Evolutionary conservation across 192 early-diverging fungal species (phyloP).

Genomic region (Coemansia sp.): DNA sequence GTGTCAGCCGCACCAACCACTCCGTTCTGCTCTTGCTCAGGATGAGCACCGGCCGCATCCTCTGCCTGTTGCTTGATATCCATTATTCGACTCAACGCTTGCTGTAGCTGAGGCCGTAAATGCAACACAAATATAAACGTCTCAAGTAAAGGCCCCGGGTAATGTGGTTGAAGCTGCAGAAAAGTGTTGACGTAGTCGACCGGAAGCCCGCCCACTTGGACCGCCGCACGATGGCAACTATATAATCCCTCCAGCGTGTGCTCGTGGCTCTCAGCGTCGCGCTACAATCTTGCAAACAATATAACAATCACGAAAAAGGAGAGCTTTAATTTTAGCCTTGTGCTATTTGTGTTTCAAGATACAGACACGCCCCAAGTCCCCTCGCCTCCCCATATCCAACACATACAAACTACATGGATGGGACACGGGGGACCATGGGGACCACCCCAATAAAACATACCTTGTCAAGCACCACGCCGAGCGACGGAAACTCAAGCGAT

Average conservation of each 20-base stretch:
- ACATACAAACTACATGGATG: background rate
- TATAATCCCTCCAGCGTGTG: conserved; percentile 38
- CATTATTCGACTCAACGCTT: conserved; percentile 37
- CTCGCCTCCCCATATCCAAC: background rate
- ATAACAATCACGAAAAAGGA: background rate
- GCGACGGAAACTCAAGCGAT: conserved; percentile 49
- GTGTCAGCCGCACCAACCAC: background rate
- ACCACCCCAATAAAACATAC: conserved; percentile 21
- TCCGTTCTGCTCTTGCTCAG: background rate
- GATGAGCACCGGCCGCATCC: background rate
- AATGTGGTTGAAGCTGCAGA: background rate
- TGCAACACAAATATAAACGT: conserved; percentile 48
- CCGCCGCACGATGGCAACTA: conserved; percentile 46
- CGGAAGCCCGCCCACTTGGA: conserved; percentile 28
- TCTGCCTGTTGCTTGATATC: conserved; percentile 26
- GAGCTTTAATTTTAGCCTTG: background rate
- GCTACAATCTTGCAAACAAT: conserved; percentile 25
- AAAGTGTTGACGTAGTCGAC: conserved; percentile 43
- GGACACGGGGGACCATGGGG: background rate
- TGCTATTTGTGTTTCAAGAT: background rate
- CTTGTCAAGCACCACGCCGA: conserved; percentile 42
- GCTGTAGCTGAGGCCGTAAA: conserved; percentile 22
- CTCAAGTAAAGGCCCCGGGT: conserved; percentile 22
- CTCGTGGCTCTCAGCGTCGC: conserved; percentile 31
- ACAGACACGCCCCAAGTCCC: background rate